Conservation (phyloP, 2,329 filamentous ascomycete species). For the Bipolaris gigantea region DNA sequence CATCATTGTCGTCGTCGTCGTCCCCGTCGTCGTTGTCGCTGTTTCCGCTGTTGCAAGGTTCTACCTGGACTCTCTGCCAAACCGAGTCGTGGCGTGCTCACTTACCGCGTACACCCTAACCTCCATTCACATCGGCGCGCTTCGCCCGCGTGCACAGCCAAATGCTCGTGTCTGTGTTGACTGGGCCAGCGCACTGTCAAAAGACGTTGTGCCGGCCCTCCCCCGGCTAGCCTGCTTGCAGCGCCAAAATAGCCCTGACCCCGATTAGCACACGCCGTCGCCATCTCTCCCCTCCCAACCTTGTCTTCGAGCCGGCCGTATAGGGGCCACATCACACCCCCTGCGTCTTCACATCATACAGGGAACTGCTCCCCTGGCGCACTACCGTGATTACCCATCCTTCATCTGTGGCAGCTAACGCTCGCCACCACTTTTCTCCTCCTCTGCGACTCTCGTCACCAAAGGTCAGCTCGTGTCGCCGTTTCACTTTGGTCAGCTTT, state of each 20-base stretch:
- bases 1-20: no score
- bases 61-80: no score
- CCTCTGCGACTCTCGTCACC: slow-evolving; percentile 31
- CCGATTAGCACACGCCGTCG: slow-evolving; percentile 22
- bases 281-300: slow-evolving; percentile 25
- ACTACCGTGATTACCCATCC: slow-evolving; percentile 26
- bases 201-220: slow-evolving; percentile 12
- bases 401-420: slow-evolving; percentile 31
- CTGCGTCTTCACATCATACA: slow-evolving; percentile 33
- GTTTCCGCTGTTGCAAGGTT: neutral
- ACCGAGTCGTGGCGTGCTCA: no score
- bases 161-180: no score
- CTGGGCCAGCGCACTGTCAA: slow-evolving; percentile 7
- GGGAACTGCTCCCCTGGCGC: slow-evolving; percentile 31
- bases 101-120: no score
- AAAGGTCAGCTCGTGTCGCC: slow-evolving; percentile 13
- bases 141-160: no score
- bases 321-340: slow-evolving; percentile 37
- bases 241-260: slow-evolving; percentile 17
- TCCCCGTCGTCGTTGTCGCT: neutral
- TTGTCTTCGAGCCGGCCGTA: slow-evolving; percentile 21
- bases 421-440: slow-evolving; percentile 32
- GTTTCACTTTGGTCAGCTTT: slow-evolving; percentile 37
- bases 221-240: slow-evolving; percentile 16
- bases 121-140: neutral